phyloP scores from a whole-genome alignment of 2,329 filamentous ascomycete genomes.

The Fusarium tjaetaba region DNA sequence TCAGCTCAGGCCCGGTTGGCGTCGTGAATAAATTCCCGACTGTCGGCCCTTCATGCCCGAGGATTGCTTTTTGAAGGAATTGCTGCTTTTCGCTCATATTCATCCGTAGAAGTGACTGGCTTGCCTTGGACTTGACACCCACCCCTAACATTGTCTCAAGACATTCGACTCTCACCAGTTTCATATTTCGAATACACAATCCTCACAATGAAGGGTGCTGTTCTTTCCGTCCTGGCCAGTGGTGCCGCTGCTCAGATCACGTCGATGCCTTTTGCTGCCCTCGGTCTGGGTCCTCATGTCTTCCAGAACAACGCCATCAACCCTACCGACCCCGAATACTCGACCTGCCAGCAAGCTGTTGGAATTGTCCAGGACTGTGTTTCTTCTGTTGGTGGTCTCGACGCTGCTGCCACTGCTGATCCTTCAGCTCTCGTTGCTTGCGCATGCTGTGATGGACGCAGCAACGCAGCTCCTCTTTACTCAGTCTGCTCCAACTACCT shows the following conservation, averaged over 20 bases:
- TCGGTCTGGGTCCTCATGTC: slow-evolving; percentile 28
- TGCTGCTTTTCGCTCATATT: slow-evolving; percentile 6
- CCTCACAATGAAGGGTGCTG: slow-evolving; percentile 39
- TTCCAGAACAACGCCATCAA: slow-evolving; percentile 42
- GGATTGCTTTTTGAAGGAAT: slow-evolving; percentile 10
- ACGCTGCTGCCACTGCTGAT: slow-evolving; percentile 39
- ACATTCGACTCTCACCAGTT: slow-evolving; percentile 2
- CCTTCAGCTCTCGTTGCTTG: slow-evolving; percentile 39
- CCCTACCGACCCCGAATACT: slow-evolving; percentile 38
- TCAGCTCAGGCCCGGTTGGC: slow-evolving; percentile 5
- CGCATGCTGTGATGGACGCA: slow-evolving; percentile 43
- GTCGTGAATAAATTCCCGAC: slow-evolving; percentile 32
- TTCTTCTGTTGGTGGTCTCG: slow-evolving; percentile 35
- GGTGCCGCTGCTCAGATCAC: slow-evolving; percentile 43
- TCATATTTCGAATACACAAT: not conserved
- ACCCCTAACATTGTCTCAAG: not conserved
- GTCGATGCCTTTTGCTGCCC: slow-evolving; percentile 25
- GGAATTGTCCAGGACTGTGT: slow-evolving; percentile 39
- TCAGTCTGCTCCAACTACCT: slow-evolving; percentile 46
- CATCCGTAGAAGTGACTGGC: slow-evolving; percentile 16
- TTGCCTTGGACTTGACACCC: not conserved
- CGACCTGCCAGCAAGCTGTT: slow-evolving; percentile 38
- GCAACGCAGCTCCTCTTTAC: slow-evolving; percentile 40
- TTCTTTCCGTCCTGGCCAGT: slow-evolving; percentile 39
- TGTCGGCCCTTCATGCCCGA: slow-evolving; percentile 4